Base-by-base conservation (phyloP, 805 yeast species). In the Yamadazyma sp. region DNA sequence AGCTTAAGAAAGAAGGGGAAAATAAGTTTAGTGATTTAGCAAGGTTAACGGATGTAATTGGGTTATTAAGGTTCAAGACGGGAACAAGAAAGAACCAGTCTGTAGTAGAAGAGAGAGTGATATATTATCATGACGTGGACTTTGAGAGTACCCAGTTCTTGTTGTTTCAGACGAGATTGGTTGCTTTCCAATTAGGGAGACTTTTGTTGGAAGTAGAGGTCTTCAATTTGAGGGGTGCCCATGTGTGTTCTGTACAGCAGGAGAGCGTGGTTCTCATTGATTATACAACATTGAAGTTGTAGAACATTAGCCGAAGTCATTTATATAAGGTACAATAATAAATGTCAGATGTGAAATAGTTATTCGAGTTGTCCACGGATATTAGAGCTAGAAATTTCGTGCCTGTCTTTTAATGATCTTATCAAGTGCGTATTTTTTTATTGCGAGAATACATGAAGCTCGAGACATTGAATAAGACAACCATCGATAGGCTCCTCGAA, bases 211-310 rank as follows among this genome's bases (percentile, higher is more conserved):
- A 69, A 43, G 85, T 78, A 12, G 82, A 81, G 44, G 67, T 81
- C 53, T 83, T 62, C 55, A 62, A 70, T 32, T 47, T 53, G 5
- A 65, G 70, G 14, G 78, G 77, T 2, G 64, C 66, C 20, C 71
- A 80, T 40, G 70, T 78, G 3, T 84, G 85, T 2, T 71, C 81
- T 0, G 67, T 80, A 1, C 55, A 78, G 6, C 91, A 84, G 56
- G 89, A 84, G 55, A 88, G 87, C 0, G 18, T 24, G 60, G 38
- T 35, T 3, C 12, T 28, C 13, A 17, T 28, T 80, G 44, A 40
- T 75, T 51, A 35, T 22, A 6, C 16, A 19, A 49, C 50, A 40
- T 64, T 35, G 7, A 28, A 16, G 20, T 29, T 22, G 25, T 22
- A 12, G 23, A 27, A 17, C 10, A 28, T 8, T 28, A 21, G 22